Conservation (phyloP, 768 basidiomycete genomes). For the Suillus luteus region DNA sequence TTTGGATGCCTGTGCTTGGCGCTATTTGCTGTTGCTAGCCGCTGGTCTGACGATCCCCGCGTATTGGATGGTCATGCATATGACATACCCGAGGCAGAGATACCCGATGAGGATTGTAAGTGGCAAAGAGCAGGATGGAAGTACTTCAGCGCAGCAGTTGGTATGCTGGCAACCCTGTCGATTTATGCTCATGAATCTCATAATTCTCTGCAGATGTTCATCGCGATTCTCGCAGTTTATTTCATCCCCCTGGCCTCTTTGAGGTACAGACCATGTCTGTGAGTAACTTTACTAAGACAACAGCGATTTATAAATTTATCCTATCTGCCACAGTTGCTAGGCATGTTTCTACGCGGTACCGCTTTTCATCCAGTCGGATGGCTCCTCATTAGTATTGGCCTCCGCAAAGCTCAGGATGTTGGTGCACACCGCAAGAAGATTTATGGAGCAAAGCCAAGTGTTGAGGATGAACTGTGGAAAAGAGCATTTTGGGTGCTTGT, state of each 20-base stretch:
- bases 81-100: constrained; percentile 24
- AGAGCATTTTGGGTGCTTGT: constrained; percentile 77
- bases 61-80: constrained; percentile 44
- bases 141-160: constrained; percentile 59
- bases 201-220: constrained; percentile 46
- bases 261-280: constrained; percentile 62
- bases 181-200: constrained; percentile 11
- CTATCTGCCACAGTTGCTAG: constrained; percentile 44
- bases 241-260: constrained; percentile 59
- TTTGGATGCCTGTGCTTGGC: constrained; percentile 63
- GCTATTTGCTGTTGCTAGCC: constrained; percentile 69
- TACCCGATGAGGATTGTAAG: constrained; percentile 33
- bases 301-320: constrained; percentile 13
- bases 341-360: constrained; percentile 56
- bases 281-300: constrained; percentile 27
- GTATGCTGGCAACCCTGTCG: constrained; percentile 33
- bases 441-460: constrained; percentile 46
- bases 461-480: constrained; percentile 75
- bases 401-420: constrained; percentile 70
- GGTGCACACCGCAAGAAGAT: constrained; percentile 72
- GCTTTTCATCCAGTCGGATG: constrained; percentile 53
- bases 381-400: constrained; percentile 53
- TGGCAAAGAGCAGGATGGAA: constrained; percentile 62
- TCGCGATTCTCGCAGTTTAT: constrained; percentile 48
- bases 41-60: constrained; percentile 64